A percentile compares a stretch with the other conserved stretches of the same genome.
phyloP scores from a whole-genome alignment of 2,329 filamentous ascomycete species.

The Exophiala spinifera region DNA sequence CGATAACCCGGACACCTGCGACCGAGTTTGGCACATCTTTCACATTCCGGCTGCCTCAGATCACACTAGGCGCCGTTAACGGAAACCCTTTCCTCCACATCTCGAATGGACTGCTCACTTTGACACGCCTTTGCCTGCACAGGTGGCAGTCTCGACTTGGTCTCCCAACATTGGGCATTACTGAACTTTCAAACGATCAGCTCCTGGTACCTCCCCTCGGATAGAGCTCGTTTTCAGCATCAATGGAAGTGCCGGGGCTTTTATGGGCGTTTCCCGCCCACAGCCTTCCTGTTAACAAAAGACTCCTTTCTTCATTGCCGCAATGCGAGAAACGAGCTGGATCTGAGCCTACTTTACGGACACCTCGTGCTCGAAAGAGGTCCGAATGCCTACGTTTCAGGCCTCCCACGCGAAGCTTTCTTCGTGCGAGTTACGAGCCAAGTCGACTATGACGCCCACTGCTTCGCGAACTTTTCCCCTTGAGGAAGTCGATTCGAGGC shows the following conservation, averaged over 20 bases:
- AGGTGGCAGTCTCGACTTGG: slow-evolving; percentile 25
- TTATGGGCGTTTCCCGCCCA: too few relatives aligned
- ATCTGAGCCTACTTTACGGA: too few relatives aligned
- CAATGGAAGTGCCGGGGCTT: slow-evolving; percentile 22
- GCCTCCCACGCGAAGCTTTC: too few relatives aligned
- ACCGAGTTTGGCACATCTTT: slow-evolving; percentile 28
- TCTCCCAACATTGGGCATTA: slow-evolving; percentile 26
- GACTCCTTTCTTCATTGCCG: too few relatives aligned
- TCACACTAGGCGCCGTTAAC: slow-evolving; percentile 19
- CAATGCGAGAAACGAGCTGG: too few relatives aligned
- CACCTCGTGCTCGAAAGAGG: too few relatives aligned
- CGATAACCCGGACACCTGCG: slow-evolving; percentile 34
- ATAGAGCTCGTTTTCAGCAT: neutral
- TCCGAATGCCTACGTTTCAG: too few relatives aligned
- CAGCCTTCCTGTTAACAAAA: too few relatives aligned
- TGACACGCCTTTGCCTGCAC: slow-evolving; percentile 22
- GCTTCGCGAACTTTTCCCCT: neutral
- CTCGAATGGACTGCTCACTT: slow-evolving; percentile 17
- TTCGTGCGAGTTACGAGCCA: too few relatives aligned
- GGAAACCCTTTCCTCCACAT: neutral
- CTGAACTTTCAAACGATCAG: slow-evolving; percentile 26
- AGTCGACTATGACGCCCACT: neutral
- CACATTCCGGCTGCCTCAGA: slow-evolving; percentile 21
- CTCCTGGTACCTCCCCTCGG: slow-evolving; percentile 40
- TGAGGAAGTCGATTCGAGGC: neutral